phyloP scores from a whole-genome alignment of 768 basidiomycete species.

The Imleria badia region DNA sequence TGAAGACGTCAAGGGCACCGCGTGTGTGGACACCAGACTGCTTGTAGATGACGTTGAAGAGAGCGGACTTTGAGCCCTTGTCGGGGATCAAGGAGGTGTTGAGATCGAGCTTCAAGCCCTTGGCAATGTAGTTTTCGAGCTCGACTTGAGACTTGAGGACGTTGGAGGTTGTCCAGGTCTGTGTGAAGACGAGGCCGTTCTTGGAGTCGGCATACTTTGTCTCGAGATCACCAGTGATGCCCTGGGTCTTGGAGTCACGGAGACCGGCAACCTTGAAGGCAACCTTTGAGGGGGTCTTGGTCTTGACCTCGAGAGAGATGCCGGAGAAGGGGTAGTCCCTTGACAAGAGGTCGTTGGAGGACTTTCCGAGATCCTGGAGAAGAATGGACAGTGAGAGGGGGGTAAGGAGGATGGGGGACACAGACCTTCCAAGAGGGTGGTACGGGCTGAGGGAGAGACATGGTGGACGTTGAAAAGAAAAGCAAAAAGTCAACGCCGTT shows the following conservation, averaged over 20 bases:
- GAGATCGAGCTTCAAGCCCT: slow-evolving; percentile 96
- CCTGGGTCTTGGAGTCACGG: slow-evolving; percentile 70
- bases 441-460: slow-evolving; percentile 94
- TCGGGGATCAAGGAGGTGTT: slow-evolving; percentile 81
- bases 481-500: background rate
- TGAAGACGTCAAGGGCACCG: slow-evolving; percentile 89
- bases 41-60: slow-evolving; percentile 88
- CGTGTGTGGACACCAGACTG: slow-evolving; percentile 94
- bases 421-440: slow-evolving; percentile 94
- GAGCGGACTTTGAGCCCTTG: slow-evolving; percentile 81
- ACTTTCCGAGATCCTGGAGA: slow-evolving; percentile 89
- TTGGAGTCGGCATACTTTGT: slow-evolving; percentile 89
- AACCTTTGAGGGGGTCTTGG: slow-evolving; percentile 83
- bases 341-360: slow-evolving; percentile 88
- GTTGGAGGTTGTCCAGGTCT: slow-evolving; percentile 96
- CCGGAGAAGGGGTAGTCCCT: slow-evolving; percentile 89
- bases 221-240: slow-evolving; percentile 91
- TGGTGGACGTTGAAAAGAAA: slow-evolving; percentile 34
- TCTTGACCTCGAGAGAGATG: slow-evolving; percentile 80
- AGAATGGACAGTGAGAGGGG: background rate
- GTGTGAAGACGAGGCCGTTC: slow-evolving; percentile 92
- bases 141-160: slow-evolving; percentile 88
- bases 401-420: background rate
- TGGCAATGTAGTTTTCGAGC: slow-evolving; percentile 95
- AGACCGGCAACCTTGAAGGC: slow-evolving; percentile 90